Evolutionary conservation across 2,329 filamentous ascomycete species (phyloP), one percentile per base, ranked within the genome.

Genomic region (Thermomyces lanuginosus): DNA sequence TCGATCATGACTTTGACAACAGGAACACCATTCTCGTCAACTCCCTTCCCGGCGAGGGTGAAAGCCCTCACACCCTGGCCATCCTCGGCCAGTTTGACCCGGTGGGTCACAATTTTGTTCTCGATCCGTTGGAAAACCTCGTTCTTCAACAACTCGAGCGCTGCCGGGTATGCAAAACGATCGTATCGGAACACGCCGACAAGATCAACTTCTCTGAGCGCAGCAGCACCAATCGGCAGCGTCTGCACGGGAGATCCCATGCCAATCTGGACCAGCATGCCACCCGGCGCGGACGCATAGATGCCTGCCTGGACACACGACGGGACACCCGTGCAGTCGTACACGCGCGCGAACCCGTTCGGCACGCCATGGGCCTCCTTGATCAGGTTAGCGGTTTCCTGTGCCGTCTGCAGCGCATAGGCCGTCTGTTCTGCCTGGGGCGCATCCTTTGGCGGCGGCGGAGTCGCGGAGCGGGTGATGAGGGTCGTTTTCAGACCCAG

Each of bases 171-270:
- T 1, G 61, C 63, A 37, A 60, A 54, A 2, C 46, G 49, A 40
- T 64, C 62, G 32, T 69, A 69, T 22, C 64, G 51, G 45, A 68
- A 66, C 5, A 67, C 63, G n/a, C 64, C 64, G 25, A 68, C 58
- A 22, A 69, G 57, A 40, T 69, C 64, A 5, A 69, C 61, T 42
- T 69, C 64, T 17, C 64, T 56, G 33, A 67, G 37, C 16, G 64
- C 63, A n/a, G 64, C 61, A 1, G 61, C 60, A 5, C 61, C 63
- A 39, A 67, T 55, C 2, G 62, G 64, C 4, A 68, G 44, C 4
- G 61, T 66, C 39, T 66, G 63, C 11, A 63, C 52, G 2, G 63
- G 63, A 8, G 63, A 64, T 1, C 64, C 64, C 64, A 69, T 69
- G 5, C 64, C 64, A 21, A 69, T 62, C 48, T 66, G 63, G 26